A percentile compares a stretch with the other conserved stretches of the same genome.
Evolutionary conservation across 2,329 filamentous ascomycete species (phyloP).

Genomic region (Pseudovirgaria hyperparasitica): DNA sequence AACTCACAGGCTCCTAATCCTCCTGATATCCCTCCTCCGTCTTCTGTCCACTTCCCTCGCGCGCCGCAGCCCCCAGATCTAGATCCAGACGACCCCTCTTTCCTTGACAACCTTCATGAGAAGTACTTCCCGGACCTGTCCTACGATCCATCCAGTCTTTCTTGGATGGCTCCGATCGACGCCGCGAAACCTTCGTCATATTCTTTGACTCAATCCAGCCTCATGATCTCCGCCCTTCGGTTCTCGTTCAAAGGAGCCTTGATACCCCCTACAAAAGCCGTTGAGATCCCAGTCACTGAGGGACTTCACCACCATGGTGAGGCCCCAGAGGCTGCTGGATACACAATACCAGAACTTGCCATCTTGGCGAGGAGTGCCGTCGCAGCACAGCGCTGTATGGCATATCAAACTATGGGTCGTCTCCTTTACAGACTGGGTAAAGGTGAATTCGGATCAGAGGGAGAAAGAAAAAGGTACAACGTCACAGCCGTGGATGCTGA

Average conservation of each 20-base stretch:
- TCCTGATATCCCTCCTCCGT: no score
- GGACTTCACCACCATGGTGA: constrained; percentile 90
- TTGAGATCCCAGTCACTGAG: constrained; percentile 60
- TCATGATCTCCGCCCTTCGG: constrained; percentile 66
- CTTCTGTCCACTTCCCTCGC: constrained; percentile 48
- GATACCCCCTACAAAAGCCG: constrained; percentile 61
- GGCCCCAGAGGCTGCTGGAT: constrained; percentile 85
- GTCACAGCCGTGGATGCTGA: constrained; percentile 43
- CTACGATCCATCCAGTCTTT: constrained; percentile 70
- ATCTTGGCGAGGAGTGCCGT: constrained; percentile 70
- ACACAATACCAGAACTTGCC: constrained; percentile 79
- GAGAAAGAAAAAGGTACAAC: constrained; percentile 12
- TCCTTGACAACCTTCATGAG: constrained; percentile 69
- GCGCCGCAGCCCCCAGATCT: constrained; percentile 52
- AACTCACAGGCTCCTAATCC: background rate
- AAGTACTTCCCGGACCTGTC: constrained; percentile 91
- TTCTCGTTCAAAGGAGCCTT: constrained; percentile 80
- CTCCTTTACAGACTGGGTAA: constrained; percentile 71
- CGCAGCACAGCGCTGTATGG: constrained; percentile 76
- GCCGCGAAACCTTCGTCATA: constrained; percentile 59
- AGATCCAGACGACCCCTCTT: constrained; percentile 70
- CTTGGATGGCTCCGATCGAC: constrained; percentile 69
- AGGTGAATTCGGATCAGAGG: constrained; percentile 52
- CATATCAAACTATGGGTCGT: constrained; percentile 80
- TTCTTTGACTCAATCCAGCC: constrained; percentile 59